phyloP scores from a whole-genome alignment of 2,329 filamentous ascomycete genomes.

The Claviceps sp. region DNA sequence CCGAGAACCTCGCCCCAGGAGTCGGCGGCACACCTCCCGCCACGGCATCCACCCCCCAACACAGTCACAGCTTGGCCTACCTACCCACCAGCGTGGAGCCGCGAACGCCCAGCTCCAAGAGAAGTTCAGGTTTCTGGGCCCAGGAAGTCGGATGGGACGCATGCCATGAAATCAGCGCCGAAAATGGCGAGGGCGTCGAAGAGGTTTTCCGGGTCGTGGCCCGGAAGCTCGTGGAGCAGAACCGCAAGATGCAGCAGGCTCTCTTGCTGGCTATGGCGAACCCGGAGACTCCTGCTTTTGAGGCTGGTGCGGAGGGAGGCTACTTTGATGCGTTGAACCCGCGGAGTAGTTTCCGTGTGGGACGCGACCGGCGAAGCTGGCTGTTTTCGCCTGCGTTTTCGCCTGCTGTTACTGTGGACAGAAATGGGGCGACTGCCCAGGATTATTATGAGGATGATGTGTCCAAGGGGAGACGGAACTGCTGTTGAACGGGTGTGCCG shows the following conservation, averaged over 20 bases:
- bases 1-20: slow-evolving; percentile 72
- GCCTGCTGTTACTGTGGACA: slow-evolving; percentile 36
- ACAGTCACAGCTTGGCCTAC: slow-evolving; percentile 14
- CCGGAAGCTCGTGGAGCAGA: slow-evolving; percentile 50
- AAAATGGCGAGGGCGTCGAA: slow-evolving; percentile 88
- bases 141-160: slow-evolving; percentile 93
- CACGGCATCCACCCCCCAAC: slow-evolving; percentile 38
- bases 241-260: slow-evolving; percentile 48
- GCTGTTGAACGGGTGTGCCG: slow-evolving; percentile 14
- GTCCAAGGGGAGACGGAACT: slow-evolving; percentile 15
- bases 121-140: slow-evolving; percentile 72
- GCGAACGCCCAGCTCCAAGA: slow-evolving; percentile 48
- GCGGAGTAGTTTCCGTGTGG: slow-evolving; percentile 41
- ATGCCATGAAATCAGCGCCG: slow-evolving; percentile 91
- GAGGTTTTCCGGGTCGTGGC: slow-evolving; percentile 74
- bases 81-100: slow-evolving; percentile 28
- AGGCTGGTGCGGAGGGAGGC: slow-evolving; percentile 28
- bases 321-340: slow-evolving; percentile 39
- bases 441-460: slow-evolving; percentile 10
- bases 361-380: slow-evolving; percentile 45
- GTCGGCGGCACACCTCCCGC: slow-evolving; percentile 50
- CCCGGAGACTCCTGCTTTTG: slow-evolving; percentile 34
- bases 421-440: slow-evolving; percentile 20
- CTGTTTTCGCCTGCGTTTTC: slow-evolving; percentile 42
- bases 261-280: slow-evolving; percentile 40